These are phyloP conservation scores for Stachybotrys chlorohalonatus DNA, from an alignment of 2,329 filamentous ascomycete species.

Conservation along the genomic window DNA sequence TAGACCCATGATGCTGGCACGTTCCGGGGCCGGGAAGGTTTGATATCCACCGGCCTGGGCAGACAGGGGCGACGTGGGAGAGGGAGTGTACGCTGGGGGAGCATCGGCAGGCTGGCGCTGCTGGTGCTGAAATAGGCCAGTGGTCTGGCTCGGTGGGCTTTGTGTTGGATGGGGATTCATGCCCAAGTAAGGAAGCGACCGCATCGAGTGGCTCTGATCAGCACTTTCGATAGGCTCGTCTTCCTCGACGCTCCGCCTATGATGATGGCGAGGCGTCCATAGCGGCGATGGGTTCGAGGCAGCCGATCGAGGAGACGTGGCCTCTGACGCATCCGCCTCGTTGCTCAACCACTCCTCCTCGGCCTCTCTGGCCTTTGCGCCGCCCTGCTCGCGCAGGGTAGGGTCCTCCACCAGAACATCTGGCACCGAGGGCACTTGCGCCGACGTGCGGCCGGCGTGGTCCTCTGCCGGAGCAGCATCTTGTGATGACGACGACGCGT, in stretches of 20 bases:
- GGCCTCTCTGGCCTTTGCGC: conserved; percentile 35
- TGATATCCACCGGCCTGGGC: conserved; percentile 26
- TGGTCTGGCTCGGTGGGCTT: not conserved
- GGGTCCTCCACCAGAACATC: conserved; percentile 41
- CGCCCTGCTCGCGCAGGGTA: conserved; percentile 25
- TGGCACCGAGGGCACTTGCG: conserved; percentile 34
- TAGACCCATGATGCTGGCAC: conserved; percentile 35
- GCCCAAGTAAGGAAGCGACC: not conserved
- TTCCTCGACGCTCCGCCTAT: conserved; percentile 14
- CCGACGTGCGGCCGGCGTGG: conserved; percentile 13
- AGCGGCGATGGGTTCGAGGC: conserved; percentile 3
- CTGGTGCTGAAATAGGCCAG: conserved; percentile 9
- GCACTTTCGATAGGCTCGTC: conserved; percentile 2
- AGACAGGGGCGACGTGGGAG: conserved; percentile 24
- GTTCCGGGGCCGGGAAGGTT: conserved; percentile 25
- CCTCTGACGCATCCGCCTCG: not conserved
- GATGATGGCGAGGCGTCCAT: conserved; percentile 7
- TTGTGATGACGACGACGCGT: conserved; percentile 23
- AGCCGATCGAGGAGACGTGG: not conserved
- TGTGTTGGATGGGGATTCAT: not conserved
- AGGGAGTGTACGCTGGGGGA: conserved; percentile 39
- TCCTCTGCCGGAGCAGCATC: conserved; percentile 10
- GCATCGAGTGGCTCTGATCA: not conserved
- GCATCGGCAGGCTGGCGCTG: conserved; percentile 24
- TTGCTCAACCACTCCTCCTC: conserved; percentile 29